Percentiles rank a stretch among this genome's conserved stretches.
phyloP scores from a whole-genome alignment of 2,329 filamentous ascomycete species.

The Fusarium lateritium region DNA sequence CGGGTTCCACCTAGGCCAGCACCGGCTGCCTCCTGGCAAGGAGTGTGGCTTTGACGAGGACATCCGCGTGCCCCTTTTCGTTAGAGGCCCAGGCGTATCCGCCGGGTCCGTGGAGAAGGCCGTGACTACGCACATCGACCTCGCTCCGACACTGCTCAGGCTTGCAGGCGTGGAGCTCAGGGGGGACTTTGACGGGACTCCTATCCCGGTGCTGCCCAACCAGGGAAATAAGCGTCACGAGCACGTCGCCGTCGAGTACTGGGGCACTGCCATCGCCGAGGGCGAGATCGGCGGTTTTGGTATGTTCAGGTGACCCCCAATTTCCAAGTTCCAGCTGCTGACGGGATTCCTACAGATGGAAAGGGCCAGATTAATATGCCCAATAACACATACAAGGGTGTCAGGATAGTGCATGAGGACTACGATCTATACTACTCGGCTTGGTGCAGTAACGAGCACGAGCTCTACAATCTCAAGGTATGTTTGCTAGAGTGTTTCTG shows the following conservation, averaged over 20 bases:
- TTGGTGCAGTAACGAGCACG: constrained; percentile 78
- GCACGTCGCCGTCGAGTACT: constrained; percentile 72
- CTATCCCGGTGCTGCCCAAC: constrained; percentile 61
- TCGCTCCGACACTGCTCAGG: constrained; percentile 72
- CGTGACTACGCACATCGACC: constrained; percentile 73
- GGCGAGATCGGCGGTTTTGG: constrained; percentile 52
- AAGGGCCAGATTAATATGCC: constrained; percentile 27
- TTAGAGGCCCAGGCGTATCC: constrained; percentile 68
- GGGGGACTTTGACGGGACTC: constrained; percentile 69
- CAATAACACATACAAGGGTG: constrained; percentile 73
- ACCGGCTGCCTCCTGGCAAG: constrained; percentile 71
- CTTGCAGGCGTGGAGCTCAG: constrained; percentile 58
- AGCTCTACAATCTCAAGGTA: constrained; percentile 74
- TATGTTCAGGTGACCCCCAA: constrained; percentile 5
- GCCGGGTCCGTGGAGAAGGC: constrained; percentile 57
- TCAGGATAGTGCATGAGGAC: constrained; percentile 66
- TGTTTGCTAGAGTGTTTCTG: not conserved
- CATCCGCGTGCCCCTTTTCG: constrained; percentile 70
- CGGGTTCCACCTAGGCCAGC: constrained; percentile 73
- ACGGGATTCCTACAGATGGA: constrained; percentile 34
- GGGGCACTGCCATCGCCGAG: constrained; percentile 62
- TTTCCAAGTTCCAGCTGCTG: not conserved
- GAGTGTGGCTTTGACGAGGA: constrained; percentile 72
- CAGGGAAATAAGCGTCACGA: constrained; percentile 58
- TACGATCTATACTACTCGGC: constrained; percentile 77